Evolutionary conservation across 2,329 filamentous ascomycete species (phyloP), one percentile per base, ranked within the genome.

Genomic region (Colletotrichum godetiae): DNA sequence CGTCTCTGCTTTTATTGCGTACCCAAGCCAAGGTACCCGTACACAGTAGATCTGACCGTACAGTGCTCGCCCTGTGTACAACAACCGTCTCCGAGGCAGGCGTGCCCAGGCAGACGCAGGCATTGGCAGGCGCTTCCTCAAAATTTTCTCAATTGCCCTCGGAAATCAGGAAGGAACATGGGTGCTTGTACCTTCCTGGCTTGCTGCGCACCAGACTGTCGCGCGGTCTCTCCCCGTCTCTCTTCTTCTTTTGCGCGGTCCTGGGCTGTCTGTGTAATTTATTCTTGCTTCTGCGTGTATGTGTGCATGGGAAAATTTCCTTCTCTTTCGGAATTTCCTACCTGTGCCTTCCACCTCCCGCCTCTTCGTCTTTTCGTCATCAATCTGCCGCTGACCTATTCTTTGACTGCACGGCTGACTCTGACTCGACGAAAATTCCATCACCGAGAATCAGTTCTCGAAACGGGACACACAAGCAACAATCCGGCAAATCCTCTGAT

Each of bases 381-480:
- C 49, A 19, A 24, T 24, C 13, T 53, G 42, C 46, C 42, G 62
- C 56, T 37, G 13, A n/a, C 15, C 15, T 56, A 11, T 24, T 56
- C 22, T 22, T 4, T 65, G 35, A 31, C 19, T 42, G 52, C 52
- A 65, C 62, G 62, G 13, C 33, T 22, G 59, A n/a, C 42, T 24
- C 63, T 71, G 62, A 71, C 62, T 67, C 62, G 63, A 67, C 42
- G 13, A 15, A 22, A 71, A 71, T 67, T 67, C 57, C 63, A 68
- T 76, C 74, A 77, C 55, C 69, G 74, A 72, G 74, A 77, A 70
- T 68, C 67, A 72, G 68, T 46, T 13, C 59, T 19, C 31, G 56
- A 67, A 52, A 57, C 59, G 24, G 31, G 27, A 19, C 42, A 49
- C 42, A 49, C 19, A 29, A 19, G 10, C 59, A 57, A 62, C 46